Conservation (phyloP, 805 yeast species). For the Cyberlindnera xishuangbannaensis region DNA sequence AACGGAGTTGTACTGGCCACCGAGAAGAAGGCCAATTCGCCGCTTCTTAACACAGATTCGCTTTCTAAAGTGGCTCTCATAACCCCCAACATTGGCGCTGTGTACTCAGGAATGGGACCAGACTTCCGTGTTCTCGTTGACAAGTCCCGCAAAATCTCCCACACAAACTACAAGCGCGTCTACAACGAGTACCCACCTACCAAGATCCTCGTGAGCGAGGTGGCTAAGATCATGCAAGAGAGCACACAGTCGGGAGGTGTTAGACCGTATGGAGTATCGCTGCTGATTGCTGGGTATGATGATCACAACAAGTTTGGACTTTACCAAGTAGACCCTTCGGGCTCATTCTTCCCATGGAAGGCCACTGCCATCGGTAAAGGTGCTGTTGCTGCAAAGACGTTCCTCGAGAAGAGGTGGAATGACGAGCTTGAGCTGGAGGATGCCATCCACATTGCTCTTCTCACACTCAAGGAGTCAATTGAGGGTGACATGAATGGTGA, state of each 20-base stretch:
- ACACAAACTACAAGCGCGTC: slow-evolving; percentile 84
- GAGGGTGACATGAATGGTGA: slow-evolving; percentile 98
- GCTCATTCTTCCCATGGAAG: slow-evolving; percentile 98
- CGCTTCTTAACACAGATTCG: slow-evolving; percentile 68
- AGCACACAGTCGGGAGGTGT: slow-evolving; percentile 99
- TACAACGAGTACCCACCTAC: slow-evolving; percentile 98
- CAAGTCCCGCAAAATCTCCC: slow-evolving; percentile 89
- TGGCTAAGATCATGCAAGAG: slow-evolving; percentile 96
- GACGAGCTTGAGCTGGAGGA: slow-evolving; percentile 96
- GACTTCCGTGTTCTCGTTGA: slow-evolving; percentile 94
- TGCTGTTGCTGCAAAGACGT: slow-evolving; percentile 93
- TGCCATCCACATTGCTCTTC: slow-evolving; percentile 92
- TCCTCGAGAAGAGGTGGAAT: slow-evolving; percentile 96
- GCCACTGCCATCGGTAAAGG: slow-evolving; percentile 99
- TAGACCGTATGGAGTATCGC: slow-evolving; percentile 96
- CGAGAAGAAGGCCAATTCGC: slow-evolving; percentile 82
- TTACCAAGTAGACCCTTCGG: slow-evolving; percentile 97
- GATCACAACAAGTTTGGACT: slow-evolving; percentile 67
- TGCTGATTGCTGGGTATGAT: slow-evolving; percentile 92
- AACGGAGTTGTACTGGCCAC: slow-evolving; percentile 97
- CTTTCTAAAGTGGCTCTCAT: slow-evolving; percentile 73
- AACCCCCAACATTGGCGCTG: slow-evolving; percentile 95
- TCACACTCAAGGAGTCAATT: slow-evolving; percentile 91
- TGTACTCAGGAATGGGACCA: slow-evolving; percentile 98
- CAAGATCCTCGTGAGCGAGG: slow-evolving; percentile 84